Evolutionary conservation across 2,329 filamentous ascomycete species (phyloP).

Genomic region (Penicillium nordicum): DNA sequence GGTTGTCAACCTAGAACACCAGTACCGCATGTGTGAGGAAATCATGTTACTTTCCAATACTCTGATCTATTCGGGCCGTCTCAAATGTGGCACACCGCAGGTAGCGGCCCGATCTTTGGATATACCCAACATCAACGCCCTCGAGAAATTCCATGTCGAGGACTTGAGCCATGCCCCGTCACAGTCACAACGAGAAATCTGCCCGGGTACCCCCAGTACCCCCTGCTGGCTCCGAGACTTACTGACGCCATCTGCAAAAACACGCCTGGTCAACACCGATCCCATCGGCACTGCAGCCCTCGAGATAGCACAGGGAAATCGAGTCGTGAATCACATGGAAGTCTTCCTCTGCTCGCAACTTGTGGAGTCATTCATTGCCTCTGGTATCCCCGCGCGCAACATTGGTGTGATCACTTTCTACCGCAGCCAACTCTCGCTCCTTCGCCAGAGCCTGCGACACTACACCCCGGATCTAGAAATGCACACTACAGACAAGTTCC

Average conservation of each 20-base stretch:
- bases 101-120: conserved; percentile 67
- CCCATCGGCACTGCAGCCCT: conserved; percentile 59
- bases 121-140: conserved; percentile 62
- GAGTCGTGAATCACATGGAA: conserved; percentile 86
- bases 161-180: conserved; percentile 19
- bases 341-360: conserved; percentile 73
- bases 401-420: conserved; percentile 98
- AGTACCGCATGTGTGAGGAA: conserved; percentile 98
- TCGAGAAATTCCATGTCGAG: conserved; percentile 56
- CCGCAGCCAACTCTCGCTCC: conserved; percentile 79
- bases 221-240: conserved; percentile 75
- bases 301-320: conserved; percentile 68
- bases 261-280: conserved; percentile 89
- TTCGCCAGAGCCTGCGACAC: conserved; percentile 68
- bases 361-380: conserved; percentile 71
- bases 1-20: conserved; percentile 88
- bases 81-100: conserved; percentile 80
- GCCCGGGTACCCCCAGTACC: conserved; percentile 48
- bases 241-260: conserved; percentile 66
- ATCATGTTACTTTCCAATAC: conserved; percentile 92
- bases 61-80: conserved; percentile 83
- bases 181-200: conserved; percentile 46
- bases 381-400: conserved; percentile 69
- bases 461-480: conserved; percentile 70
- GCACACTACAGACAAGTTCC: conserved; percentile 95